phyloP scores from a whole-genome alignment of 1,284 basidiomycete genomes.

The Phlebopus sp. region DNA sequence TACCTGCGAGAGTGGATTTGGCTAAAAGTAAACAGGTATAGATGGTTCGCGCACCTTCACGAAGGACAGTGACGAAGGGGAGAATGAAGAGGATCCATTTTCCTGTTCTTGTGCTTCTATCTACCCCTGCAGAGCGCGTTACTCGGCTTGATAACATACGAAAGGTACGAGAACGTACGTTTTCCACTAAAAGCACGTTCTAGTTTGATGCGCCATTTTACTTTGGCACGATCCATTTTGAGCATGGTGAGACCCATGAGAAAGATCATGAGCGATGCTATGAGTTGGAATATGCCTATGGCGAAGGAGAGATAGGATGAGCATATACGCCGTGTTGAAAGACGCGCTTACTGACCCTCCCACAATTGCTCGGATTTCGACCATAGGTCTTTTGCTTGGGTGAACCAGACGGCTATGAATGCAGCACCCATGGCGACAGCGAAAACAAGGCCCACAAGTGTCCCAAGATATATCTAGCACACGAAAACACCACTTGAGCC shows the following conservation, averaged over 20 bases:
- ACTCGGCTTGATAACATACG: not conserved
- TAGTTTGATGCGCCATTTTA: constrained; percentile 90
- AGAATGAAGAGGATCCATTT: constrained; percentile 88
- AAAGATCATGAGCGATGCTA: constrained; percentile 83
- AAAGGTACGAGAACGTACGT: constrained; percentile 30
- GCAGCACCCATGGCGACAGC: constrained; percentile 76
- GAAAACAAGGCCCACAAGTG: constrained; percentile 69
- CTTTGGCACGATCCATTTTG: constrained; percentile 72
- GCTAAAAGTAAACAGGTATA: not conserved
- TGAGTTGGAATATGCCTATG: constrained; percentile 76
- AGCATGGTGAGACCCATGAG: constrained; percentile 79
- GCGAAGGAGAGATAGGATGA: not conserved
- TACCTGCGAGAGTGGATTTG: constrained; percentile 37
- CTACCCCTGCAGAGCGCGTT: constrained; percentile 33
- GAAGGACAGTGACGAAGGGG: constrained; percentile 85
- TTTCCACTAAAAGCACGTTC: constrained; percentile 70
- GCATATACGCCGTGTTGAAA: not conserved
- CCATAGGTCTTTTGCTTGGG: constrained; percentile 70
- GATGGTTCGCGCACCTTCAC: constrained; percentile 63
- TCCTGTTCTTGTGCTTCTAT: constrained; percentile 48
- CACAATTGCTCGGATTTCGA: constrained; percentile 71
- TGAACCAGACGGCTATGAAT: constrained; percentile 82
- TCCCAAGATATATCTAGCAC: constrained; percentile 80
- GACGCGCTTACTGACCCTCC: constrained; percentile 45
- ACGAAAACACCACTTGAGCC: not conserved